phyloP scores from a whole-genome alignment of 2,329 filamentous ascomycete genomes.

The Claviceps purpurea region DNA sequence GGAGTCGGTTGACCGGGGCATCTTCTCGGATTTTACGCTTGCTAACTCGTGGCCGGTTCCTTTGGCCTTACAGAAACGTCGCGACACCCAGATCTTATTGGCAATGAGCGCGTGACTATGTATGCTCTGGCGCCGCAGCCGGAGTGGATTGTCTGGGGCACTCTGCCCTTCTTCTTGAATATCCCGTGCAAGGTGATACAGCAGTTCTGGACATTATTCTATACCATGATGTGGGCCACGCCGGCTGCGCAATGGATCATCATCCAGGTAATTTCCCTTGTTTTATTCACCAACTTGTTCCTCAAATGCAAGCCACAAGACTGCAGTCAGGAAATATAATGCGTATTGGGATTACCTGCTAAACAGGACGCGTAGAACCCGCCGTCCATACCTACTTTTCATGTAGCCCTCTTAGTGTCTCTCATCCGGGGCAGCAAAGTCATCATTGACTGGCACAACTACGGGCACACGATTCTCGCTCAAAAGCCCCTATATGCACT shows the following conservation, averaged over 20 bases:
- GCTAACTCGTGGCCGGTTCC: too few species aligned
- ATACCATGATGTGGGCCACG: slow-evolving; percentile 59
- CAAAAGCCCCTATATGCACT: slow-evolving; percentile 50
- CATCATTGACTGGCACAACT: slow-evolving; percentile 97
- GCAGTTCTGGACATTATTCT: slow-evolving; percentile 61
- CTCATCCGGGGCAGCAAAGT: slow-evolving; percentile 67
- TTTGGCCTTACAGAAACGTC: slow-evolving; percentile 48
- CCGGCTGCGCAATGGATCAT: slow-evolving; percentile 73
- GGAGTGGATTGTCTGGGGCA: slow-evolving; percentile 49
- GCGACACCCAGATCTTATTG: slow-evolving; percentile 62
- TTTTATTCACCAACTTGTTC: background rate
- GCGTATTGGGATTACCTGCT: background rate
- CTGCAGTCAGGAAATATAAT: too few species aligned
- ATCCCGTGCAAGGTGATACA: slow-evolving; percentile 77
- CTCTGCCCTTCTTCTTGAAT: slow-evolving; percentile 61
- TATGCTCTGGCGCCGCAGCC: slow-evolving; percentile 59
- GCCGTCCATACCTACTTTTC: slow-evolving; percentile 82
- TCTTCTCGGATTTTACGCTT: too few species aligned
- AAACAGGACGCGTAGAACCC: slow-evolving; percentile 51
- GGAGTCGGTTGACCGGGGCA: too few species aligned
- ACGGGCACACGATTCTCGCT: slow-evolving; percentile 85
- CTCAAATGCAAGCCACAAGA: too few species aligned
- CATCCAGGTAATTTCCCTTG: slow-evolving; percentile 45
- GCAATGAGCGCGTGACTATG: slow-evolving; percentile 56
- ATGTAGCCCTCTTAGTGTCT: slow-evolving; percentile 59